Conservation (phyloP, 2,329 filamentous ascomycete genomes). For the Fusarium annulatum region DNA sequence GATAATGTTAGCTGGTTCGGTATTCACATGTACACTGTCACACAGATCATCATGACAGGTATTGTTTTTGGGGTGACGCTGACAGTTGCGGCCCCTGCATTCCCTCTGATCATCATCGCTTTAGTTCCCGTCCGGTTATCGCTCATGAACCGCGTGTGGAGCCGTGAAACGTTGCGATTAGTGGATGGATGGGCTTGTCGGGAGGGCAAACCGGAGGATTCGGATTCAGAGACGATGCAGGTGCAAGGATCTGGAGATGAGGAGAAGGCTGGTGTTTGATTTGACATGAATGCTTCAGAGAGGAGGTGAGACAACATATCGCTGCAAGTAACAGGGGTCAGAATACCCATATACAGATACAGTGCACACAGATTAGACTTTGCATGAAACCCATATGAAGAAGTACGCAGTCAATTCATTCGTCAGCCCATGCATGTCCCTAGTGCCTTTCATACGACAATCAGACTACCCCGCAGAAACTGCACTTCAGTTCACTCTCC, state of each 20-base stretch:
- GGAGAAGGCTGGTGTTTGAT: conserved; percentile 42
- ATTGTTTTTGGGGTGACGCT: conserved; percentile 72
- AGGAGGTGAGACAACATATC: neutral
- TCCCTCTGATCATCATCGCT: conserved; percentile 71
- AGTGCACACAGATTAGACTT: neutral
- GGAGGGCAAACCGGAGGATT: conserved; percentile 64
- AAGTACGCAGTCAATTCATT: neutral
- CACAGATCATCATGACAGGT: conserved; percentile 67
- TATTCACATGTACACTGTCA: conserved; percentile 68
- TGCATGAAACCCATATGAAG: neutral
- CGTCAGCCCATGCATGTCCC: conserved; percentile 34
- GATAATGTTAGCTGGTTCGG: conserved; percentile 59
- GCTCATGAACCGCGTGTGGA: conserved; percentile 71
- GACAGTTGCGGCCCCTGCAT: conserved; percentile 70
- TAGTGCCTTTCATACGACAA: neutral
- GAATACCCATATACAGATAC: neutral
- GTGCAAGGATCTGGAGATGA: conserved; percentile 37
- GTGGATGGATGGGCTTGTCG: conserved; percentile 62
- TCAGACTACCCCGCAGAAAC: conserved; percentile 25
- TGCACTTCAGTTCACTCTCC: neutral
- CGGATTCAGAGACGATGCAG: conserved; percentile 39
- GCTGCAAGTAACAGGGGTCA: neutral
- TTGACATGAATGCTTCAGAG: neutral
- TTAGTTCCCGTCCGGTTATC: conserved; percentile 71
- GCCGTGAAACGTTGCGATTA: conserved; percentile 62